These are phyloP conservation scores for Colletotrichum sp. DNA, from an alignment of 2,329 filamentous ascomycete species.

Conservation along the genomic window DNA sequence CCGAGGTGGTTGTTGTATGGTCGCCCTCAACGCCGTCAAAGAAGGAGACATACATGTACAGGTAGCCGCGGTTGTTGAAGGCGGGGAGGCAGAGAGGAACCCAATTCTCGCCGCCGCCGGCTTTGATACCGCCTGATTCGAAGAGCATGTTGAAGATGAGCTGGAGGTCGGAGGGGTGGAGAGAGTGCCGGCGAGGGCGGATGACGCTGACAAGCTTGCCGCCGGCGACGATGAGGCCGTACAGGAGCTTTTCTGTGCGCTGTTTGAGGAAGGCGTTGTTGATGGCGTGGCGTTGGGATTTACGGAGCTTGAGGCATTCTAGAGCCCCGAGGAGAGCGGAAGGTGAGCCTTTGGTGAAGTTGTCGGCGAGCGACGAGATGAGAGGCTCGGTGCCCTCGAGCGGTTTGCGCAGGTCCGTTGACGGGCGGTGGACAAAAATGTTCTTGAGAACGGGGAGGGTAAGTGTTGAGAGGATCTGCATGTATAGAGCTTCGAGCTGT, in stretches of 20 bases:
- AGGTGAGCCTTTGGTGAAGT: constrained; percentile 90
- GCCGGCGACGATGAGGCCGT: constrained; percentile 91
- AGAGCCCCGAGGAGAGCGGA: constrained; percentile 87
- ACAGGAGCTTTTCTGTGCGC: constrained; percentile 79
- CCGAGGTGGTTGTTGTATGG: constrained; percentile 32
- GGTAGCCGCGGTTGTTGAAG: constrained; percentile 94
- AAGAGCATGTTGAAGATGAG: constrained; percentile 99
- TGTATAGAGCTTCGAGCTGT: constrained; percentile 93
- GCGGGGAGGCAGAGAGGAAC: constrained; percentile 94
- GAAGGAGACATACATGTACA: constrained; percentile 99
- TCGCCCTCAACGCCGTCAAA: constrained; percentile 66
- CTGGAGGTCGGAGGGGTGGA: constrained; percentile 94
- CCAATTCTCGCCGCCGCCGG: constrained; percentile 94
- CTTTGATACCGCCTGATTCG: constrained; percentile 89
- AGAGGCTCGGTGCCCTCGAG: constrained; percentile 90
- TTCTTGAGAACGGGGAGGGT: constrained; percentile 86
- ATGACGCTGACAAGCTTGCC: constrained; percentile 94
- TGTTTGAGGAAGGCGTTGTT: constrained; percentile 86
- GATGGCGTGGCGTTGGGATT: constrained; percentile 83
- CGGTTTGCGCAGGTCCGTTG: constrained; percentile 90
- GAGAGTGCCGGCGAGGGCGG: constrained; percentile 89
- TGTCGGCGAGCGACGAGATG: constrained; percentile 90
- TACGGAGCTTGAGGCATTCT: constrained; percentile 91
- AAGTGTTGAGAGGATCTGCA: constrained; percentile 96
- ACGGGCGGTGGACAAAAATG: constrained; percentile 88